A percentile compares a stretch with the other conserved stretches of the same genome.
Conservation (phyloP, 345 rosid genomes). For the Melastoma malabathricum region DNA sequence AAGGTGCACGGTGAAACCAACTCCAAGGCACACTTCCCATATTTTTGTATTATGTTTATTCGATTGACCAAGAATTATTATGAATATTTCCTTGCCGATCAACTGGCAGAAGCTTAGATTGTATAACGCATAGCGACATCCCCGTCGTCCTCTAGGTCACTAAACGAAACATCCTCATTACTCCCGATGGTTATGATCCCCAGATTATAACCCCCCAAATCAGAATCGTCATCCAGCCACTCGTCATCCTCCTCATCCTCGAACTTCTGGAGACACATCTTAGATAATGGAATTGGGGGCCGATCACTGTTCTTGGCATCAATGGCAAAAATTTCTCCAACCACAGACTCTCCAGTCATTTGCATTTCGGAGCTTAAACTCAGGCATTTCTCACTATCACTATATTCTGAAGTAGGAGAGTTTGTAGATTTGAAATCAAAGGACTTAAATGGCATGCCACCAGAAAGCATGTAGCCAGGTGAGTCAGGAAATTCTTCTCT, state of each 20-base stretch:
- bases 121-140: slow-evolving; percentile 23
- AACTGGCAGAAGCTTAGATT: slow-evolving; percentile 17
- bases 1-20: no score
- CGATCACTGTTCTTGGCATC: slow-evolving; percentile 22
- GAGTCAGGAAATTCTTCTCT: slow-evolving; percentile 19
- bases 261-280: slow-evolving; percentile 27
- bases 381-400: slow-evolving; percentile 52
- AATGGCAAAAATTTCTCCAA: slow-evolving; percentile 37
- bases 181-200: slow-evolving; percentile 24
- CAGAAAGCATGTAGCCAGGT: slow-evolving; percentile 15
- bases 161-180: slow-evolving; percentile 82
- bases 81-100: background rate
- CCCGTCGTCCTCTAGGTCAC: slow-evolving; percentile 79
- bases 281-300: slow-evolving; percentile 17
- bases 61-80: background rate
- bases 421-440: slow-evolving; percentile 18
- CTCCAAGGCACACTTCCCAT: no score
- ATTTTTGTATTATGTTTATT: no score
- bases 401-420: slow-evolving; percentile 22
- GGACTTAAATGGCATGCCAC: slow-evolving; percentile 16
- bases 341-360: slow-evolving; percentile 46
- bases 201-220: slow-evolving; percentile 21
- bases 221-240: slow-evolving; percentile 72
- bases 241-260: slow-evolving; percentile 54
- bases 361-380: slow-evolving; percentile 34